Evolutionary conservation across 129 eudicot species (phyloP).

Genomic region (Chrysanthemum makinoi): DNA sequence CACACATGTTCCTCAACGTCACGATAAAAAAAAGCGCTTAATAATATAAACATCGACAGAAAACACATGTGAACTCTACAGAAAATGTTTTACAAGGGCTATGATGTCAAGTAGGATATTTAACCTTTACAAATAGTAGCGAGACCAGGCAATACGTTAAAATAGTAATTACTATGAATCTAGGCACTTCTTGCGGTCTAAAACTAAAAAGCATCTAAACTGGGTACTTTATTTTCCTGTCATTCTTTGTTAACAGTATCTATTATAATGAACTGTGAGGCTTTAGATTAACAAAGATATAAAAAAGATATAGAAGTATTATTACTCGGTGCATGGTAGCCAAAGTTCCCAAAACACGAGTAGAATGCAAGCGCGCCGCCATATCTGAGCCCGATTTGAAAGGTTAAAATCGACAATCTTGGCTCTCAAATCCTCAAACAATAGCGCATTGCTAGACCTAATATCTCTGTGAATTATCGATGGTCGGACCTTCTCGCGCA

Average conservation of each 20-base stretch:
- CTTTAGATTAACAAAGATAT: neutral
- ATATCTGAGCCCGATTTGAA: constrained; percentile 91
- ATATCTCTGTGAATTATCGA: constrained; percentile 42
- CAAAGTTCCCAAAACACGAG: constrained; percentile 80
- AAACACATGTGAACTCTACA: no score
- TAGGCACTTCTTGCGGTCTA: neutral
- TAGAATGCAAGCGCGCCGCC: constrained; percentile 95
- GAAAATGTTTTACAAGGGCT: no score
- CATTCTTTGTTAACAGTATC: no score
- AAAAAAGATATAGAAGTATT: constrained; percentile 21
- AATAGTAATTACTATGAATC: no score
- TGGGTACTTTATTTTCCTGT: no score
- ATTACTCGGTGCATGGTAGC: constrained; percentile 43
- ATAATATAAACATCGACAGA: no score
- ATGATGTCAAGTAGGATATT: no score
- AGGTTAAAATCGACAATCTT: constrained; percentile 86
- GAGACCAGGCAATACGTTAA: no score
- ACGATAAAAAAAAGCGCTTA: no score
- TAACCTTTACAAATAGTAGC: no score
- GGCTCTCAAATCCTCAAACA: constrained; percentile 64
- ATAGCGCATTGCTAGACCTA: constrained; percentile 41
- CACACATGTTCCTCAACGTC: no score
- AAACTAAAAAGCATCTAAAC: constrained; percentile 7
- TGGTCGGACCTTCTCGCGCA: constrained; percentile 90
- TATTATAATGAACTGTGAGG: no score